Conservation (phyloP, 768 basidiomycete species). For the Kwoniella sp. region DNA sequence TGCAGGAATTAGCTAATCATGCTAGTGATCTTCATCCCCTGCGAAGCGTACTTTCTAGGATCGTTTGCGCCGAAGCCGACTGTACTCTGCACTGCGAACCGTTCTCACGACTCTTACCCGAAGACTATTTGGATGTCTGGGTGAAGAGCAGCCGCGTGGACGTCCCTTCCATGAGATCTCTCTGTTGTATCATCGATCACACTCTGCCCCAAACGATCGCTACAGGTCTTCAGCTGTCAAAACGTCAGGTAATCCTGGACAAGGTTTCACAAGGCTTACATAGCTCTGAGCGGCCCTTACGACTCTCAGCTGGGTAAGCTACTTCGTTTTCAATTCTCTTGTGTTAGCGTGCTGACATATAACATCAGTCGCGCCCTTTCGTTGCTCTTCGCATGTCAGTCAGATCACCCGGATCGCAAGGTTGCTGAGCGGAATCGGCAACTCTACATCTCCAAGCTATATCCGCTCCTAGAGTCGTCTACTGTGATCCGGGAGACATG, state of each 20-base stretch:
- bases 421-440: constrained; percentile 14
- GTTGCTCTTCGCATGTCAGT: constrained; percentile 12
- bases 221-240: constrained; percentile 7
- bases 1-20: not conserved
- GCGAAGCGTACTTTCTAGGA: not conserved
- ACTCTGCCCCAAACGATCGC: constrained; percentile 1
- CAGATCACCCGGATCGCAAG: constrained; percentile 16
- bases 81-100: constrained; percentile 1
- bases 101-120: constrained; percentile 8
- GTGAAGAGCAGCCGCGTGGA: constrained; percentile 6
- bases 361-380: constrained; percentile 20
- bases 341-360: not conserved
- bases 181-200: constrained; percentile 22
- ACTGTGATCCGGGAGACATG: constrained; percentile 30
- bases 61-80: constrained; percentile 14
- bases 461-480: not conserved
- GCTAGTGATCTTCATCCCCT: constrained; percentile 4
- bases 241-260: constrained; percentile 16
- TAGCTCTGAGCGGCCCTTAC: constrained; percentile 6
- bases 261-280: constrained; percentile 2
- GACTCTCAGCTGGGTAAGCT: constrained; percentile 27
- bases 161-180: constrained; percentile 5
- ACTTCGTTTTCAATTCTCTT: too few relatives aligned
- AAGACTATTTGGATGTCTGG: constrained; percentile 19
- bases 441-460: constrained; percentile 4